A percentile compares a stretch with the other conserved stretches of the same genome.
phyloP scores from a whole-genome alignment of 192 early-diverging fungal genomes.

The Mortierella alpina region DNA sequence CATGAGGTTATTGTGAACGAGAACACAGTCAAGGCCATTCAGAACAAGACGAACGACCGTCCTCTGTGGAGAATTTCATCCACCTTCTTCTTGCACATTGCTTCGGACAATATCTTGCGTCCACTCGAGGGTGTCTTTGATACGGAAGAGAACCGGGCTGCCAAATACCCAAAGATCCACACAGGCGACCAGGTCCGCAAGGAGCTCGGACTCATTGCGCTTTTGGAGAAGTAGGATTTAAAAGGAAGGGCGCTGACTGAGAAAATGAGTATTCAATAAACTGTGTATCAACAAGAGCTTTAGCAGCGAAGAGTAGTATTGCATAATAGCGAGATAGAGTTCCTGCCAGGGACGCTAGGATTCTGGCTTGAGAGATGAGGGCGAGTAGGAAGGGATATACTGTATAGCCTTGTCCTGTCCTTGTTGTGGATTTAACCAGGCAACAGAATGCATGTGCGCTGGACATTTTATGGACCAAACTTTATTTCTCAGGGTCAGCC shows the following conservation, averaged over 20 bases:
- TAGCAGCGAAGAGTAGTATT: too few relatives aligned
- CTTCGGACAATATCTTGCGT: conserved; percentile 69
- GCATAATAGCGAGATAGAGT: too few relatives aligned
- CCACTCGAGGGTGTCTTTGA: conserved; percentile 62
- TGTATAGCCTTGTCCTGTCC: too few relatives aligned
- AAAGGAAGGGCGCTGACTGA: neutral
- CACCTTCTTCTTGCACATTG: conserved; percentile 78
- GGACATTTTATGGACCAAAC: too few relatives aligned
- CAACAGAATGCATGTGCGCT: too few relatives aligned
- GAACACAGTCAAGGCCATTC: conserved; percentile 62
- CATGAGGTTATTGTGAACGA: conserved; percentile 78
- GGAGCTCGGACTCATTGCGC: conserved; percentile 73
- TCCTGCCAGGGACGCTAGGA: too few relatives aligned
- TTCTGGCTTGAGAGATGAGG: too few relatives aligned
- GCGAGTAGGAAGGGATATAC: too few relatives aligned
- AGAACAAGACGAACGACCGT: conserved; percentile 62
- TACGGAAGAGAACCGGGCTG: conserved; percentile 57
- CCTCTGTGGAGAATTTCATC: conserved; percentile 80
- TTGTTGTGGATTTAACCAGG: too few relatives aligned
- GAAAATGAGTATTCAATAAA: neutral
- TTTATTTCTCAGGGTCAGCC: too few relatives aligned
- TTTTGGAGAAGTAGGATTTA: conserved; percentile 60
- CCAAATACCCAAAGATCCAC: conserved; percentile 70
- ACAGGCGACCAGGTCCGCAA: conserved; percentile 72
- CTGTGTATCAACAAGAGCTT: too few relatives aligned